A percentile compares a stretch with the other conserved stretches of the same genome.
Evolutionary conservation across 768 basidiomycete genomes (phyloP).

Genomic region (Mycena leptocephala): DNA sequence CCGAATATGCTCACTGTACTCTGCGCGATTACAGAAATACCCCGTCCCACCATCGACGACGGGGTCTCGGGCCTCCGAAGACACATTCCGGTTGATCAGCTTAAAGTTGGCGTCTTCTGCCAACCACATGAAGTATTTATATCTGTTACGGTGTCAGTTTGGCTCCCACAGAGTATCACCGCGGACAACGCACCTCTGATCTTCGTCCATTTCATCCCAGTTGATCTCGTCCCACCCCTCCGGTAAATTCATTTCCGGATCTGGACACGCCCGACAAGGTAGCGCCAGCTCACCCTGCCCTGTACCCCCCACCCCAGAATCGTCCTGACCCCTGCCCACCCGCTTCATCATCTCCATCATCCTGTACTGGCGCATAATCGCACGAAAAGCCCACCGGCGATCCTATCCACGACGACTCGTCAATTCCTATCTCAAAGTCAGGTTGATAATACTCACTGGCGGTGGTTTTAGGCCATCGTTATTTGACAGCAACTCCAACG

Average conservation of each 20-base stretch:
- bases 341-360: conserved; percentile 15
- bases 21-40: background rate
- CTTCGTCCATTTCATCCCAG: background rate
- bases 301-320: background rate
- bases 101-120: background rate
- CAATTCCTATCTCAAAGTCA: background rate
- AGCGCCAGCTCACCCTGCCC: conserved; percentile 11
- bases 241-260: conserved; percentile 14
- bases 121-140: background rate
- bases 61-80: background rate
- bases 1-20: background rate
- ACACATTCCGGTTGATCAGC: background rate
- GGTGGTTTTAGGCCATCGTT: background rate
- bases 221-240: background rate
- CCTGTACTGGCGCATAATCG: conserved; percentile 4
- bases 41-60: background rate
- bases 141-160: background rate
- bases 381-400: background rate
- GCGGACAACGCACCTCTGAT: background rate
- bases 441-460: background rate
- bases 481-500: background rate
- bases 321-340: conserved; percentile 9
- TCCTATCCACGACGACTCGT: background rate
- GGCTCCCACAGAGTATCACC: background rate
- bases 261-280: conserved; percentile 18